Evolutionary conservation across 2,329 filamentous ascomycete species (phyloP), one percentile per base, ranked within the genome.

Genomic region (Gaeumannomyces tritici): DNA sequence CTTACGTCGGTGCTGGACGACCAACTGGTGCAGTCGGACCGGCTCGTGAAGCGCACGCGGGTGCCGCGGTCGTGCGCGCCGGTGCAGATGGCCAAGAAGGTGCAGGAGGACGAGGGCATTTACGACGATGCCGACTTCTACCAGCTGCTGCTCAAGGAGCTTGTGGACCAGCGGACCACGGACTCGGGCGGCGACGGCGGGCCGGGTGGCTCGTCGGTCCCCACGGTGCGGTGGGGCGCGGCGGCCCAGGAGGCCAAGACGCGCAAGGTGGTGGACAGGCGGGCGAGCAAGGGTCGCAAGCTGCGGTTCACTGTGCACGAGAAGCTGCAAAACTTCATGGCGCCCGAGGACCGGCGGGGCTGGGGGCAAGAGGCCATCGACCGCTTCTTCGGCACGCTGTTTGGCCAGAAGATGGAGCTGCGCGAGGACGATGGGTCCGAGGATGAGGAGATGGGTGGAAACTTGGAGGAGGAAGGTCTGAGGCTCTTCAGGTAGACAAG

Each of bases 271-370:
- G 90, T 98, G 5, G 95, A 99, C 73, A 93, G 93, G 26, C 95
- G 93, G 73, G 95, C 95, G 0, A 96, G 91, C 73, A 98, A 98
- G 76, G 95, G 95, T 7, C 82, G 95, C 60, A 97, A 97, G 78
- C 84, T 99, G 82, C 83, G 91, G 54, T 99, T 93, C 75, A 95
- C 90, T 21, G 91, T 97, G 57, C 93, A 98, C 72, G 93, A 98
- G 78, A 98, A 98, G 79, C 75, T 99, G 70, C 91, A 96, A 77
- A 97, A 97, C 74, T 98, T 98, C 72, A 97, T 97, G 92, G 93
- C 93, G 13, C 88, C 92, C 0, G 91, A 97, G 73, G 90, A 96
- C 72, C 81, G 90, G 61, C 82, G 89, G 4, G 76, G 74, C 21
- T 99, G 95, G 95, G 89, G 90, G 65, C 86, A 89, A 67, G 83